Base-by-base conservation (phyloP, 352 stramenopile species). In the Globisporangium echinulatum region DNA sequence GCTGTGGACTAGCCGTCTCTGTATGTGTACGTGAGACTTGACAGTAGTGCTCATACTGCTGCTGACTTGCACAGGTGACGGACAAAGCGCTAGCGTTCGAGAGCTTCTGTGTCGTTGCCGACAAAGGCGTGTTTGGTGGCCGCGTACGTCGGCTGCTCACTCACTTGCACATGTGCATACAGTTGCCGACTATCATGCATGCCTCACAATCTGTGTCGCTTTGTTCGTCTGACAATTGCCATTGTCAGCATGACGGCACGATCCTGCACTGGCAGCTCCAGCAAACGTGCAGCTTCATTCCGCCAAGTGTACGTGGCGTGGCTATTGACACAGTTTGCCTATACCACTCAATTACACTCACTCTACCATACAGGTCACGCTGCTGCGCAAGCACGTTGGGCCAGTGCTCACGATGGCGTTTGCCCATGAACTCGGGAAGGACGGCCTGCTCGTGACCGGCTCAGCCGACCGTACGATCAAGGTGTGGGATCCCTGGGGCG, bases 401-500 rank as follows among this genome's bases (percentile, higher is more conserved):
- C 63, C 76, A 10, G 79, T 88, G 14, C 49, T 87, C 5, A 58
- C 66, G 6, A 67, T 92, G 51, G 80, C 75, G 38, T 87, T 85
- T 40, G 64, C 64, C 5, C 36, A 59, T 3, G 63, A 71, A 19
- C 52, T 83, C 17, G 79, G 72, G 1, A 77, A 73, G 11, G 66
- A 77, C 56, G 79, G 76, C 0, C 51, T 93, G 49, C 74, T 91
- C 14, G 83, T 91, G 39, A 82, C 71, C 7, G 77, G 81, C 15
- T 86, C 79, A 14, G 70, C 74, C 0, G 83, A 92, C 61, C 77
- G 83, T 37, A 78, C 71, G 0, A 88, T 92, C 51, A 86, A 82
- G 49, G 63, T 90, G 7, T 92, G 82, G 82, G 82, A 92, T 52
- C 77, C 78, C 10, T 88, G 75, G 77, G 60, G 75, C 33, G 64